Base-by-base conservation (phyloP, 805 yeast genomes). In the Zygotorulaspora florentina region DNA sequence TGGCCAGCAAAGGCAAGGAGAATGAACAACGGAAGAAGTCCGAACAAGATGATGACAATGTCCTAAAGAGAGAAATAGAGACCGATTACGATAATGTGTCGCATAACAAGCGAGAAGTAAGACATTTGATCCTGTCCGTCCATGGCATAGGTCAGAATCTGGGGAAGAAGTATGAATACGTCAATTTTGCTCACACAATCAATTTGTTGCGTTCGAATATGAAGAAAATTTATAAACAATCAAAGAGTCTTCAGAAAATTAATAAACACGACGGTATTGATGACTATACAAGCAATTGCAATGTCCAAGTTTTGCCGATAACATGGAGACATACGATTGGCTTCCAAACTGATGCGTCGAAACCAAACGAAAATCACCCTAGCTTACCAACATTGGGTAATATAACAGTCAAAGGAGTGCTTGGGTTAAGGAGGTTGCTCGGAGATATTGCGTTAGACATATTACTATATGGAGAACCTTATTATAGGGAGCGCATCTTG, bases 131-230 rank as follows among this genome's bases (percentile, higher is more conserved):
- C 1, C 70, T 91, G n/a, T 88, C 96, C 59, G 78, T 91, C 25
- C 99, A 91, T 68, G 99, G 99, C 0, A 87, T 91, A 49, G 99
- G 98, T 1, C 99, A 91, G 65, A 78, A 82, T 13, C 69, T 93
- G 42, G 95, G 96, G 1, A 72, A 80, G 38, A 79, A 79, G 57
- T 81, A 84, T 58, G 90, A 89, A 55, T 81, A 84, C 42, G 83
- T 91, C 20, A 87, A 87, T 64, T 93, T 91, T 68, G 81, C 88
- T 8, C 96, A 89, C 60, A 89, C 89, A 30, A 78, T 88, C 28
- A 86, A 85, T 56, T 72, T 76, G 27, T 64, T 90, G 51, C 67
- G 89, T 48, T 68, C 73, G 42, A 75, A 81, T 39, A 70, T 85
- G 70, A 81, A 76, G 52, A 63, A 65, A 3, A 70, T 80, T 3